Evolutionary conservation across 2,329 filamentous ascomycete genomes (phyloP), one percentile per base, ranked within the genome.

Genomic region (Annulohypoxylon truncatum): DNA sequence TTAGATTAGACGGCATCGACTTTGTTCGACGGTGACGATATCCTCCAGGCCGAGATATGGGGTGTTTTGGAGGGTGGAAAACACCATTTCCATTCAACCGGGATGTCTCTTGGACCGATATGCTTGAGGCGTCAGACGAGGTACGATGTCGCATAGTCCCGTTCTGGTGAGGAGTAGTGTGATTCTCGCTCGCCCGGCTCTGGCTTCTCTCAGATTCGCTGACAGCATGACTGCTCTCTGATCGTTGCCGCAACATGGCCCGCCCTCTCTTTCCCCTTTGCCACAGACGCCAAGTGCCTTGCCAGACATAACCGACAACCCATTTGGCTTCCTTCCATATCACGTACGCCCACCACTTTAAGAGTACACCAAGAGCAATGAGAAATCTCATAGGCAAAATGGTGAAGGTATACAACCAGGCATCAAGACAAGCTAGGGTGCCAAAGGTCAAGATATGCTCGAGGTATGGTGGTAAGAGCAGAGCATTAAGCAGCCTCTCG

Each of bases 351-450:
- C 93, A 97, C 85, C 94, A 98, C 65, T 87, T 86, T 8, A 89
- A 78, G 24, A 99, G 81, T 2, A 98, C 89, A 18, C 88, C 88
- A 0, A 95, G 74, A 0, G 96, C 95, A 63, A 94, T 91, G 57
- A 92, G 78, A 73, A 99, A 98, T 2, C 96, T 88, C 64, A 99
- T 85, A 0, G 96, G 96, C 0, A 99, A 82, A 46, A 99, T 97
- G 0, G 96, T 99, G 73, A 99, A 96, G 0, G 93, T 96, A 80
- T 97, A 96, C 1, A 99, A 86, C 94, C 95, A 99, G 1, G 95
- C 92, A 77, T 99, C 96, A 4, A 99, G 83, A 79, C 96, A 99
- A 5, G 95, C 94, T 31, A 98, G 80, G 0, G 92, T 90, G 5
- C 96, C 96, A 79, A 99, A 98, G 64, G 90, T 89, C 4, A 99